phyloP scores from a whole-genome alignment of 2,329 filamentous ascomycete species.

The Aspergillus pseudonomiae region DNA sequence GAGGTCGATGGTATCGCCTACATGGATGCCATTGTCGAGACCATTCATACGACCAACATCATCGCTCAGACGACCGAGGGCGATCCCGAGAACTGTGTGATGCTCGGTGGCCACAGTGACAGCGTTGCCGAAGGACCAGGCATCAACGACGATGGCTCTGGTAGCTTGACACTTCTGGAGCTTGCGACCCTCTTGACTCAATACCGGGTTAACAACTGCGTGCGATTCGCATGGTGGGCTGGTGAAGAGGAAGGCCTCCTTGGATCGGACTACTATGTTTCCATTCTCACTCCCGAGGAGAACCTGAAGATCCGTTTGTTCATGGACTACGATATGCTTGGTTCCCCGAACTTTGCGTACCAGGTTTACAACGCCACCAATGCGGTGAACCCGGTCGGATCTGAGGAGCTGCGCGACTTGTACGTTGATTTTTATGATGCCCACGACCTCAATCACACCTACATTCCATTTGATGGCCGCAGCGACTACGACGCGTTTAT shows the following conservation, averaged over 20 bases:
- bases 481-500: slow-evolving; percentile 81
- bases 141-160: slow-evolving; percentile 78
- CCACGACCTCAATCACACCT: slow-evolving; percentile 68
- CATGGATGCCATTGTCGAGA: slow-evolving; percentile 51
- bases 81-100: slow-evolving; percentile 60
- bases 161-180: slow-evolving; percentile 62
- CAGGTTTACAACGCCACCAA: slow-evolving; percentile 60
- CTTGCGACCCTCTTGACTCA: slow-evolving; percentile 65
- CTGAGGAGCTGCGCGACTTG: slow-evolving; percentile 67
- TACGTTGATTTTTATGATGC: slow-evolving; percentile 68
- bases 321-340: slow-evolving; percentile 73
- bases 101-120: slow-evolving; percentile 63
- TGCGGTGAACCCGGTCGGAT: slow-evolving; percentile 61
- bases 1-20: slow-evolving; percentile 43
- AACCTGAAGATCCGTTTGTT: slow-evolving; percentile 65
- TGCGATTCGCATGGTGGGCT: slow-evolving; percentile 68
- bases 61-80: slow-evolving; percentile 62
- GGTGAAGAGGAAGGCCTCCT: slow-evolving; percentile 65
- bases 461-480: slow-evolving; percentile 75
- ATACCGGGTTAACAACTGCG: slow-evolving; percentile 71
- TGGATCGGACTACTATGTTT: slow-evolving; percentile 60
- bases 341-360: slow-evolving; percentile 60
- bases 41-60: slow-evolving; percentile 57
- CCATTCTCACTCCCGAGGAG: slow-evolving; percentile 50
- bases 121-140: slow-evolving; percentile 64